Conservation (phyloP, 768 basidiomycete species). For the Suillus spraguei region DNA sequence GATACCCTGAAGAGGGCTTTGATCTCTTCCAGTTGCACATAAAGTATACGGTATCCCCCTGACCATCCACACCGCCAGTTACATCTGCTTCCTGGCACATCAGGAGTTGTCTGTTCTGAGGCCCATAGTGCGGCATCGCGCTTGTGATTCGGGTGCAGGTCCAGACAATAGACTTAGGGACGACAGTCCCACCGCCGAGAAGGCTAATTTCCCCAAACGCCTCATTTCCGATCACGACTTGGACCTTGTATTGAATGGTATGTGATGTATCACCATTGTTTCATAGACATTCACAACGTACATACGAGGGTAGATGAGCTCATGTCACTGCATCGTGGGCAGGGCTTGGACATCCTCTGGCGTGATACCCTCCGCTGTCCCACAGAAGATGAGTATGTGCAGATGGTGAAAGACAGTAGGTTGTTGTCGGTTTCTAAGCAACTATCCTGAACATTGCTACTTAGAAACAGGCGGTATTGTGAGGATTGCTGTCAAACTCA, state of each 20-base stretch:
- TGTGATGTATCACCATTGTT: neutral
- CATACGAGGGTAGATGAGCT: constrained; percentile 44
- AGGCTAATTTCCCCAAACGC: constrained; percentile 12
- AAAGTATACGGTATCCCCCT: constrained; percentile 94
- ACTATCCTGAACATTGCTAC: neutral
- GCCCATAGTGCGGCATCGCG: neutral
- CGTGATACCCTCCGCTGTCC: constrained; percentile 85
- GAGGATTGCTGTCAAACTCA: constrained; percentile 88
- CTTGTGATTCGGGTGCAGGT: neutral
- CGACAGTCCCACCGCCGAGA: neutral
- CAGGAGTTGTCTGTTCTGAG: constrained; percentile 61
- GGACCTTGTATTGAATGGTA: constrained; percentile 75
- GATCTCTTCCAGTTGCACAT: constrained; percentile 70
- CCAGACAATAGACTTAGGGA: neutral
- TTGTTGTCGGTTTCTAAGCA: constrained; percentile 2
- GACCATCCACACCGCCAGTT: constrained; percentile 93
- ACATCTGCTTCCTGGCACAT: constrained; percentile 90
- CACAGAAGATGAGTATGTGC: constrained; percentile 87
- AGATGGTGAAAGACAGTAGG: constrained; percentile 96
- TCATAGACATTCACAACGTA: neutral
- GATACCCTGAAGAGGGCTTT: neutral
- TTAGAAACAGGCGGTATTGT: constrained; percentile 90
- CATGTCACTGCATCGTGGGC: constrained; percentile 84
- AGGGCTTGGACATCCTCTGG: constrained; percentile 91
- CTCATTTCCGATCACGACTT: constrained; percentile 45